Conservation (phyloP, 306 rosid genomes). For the Rubus parviflorus region DNA sequence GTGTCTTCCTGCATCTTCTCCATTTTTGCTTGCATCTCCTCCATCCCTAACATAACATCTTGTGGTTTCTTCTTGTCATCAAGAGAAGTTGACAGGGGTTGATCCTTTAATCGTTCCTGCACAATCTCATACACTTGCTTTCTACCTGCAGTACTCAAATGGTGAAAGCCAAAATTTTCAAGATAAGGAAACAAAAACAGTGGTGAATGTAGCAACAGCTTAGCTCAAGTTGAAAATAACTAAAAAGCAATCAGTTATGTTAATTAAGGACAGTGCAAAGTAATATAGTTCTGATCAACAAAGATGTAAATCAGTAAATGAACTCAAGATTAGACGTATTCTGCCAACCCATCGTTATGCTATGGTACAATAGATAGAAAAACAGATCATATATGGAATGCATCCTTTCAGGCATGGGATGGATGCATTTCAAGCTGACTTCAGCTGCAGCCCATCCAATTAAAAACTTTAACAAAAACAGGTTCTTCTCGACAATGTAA, state of each 20-base stretch:
- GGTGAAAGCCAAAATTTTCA: background rate
- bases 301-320: background rate
- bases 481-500: background rate
- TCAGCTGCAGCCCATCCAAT: background rate
- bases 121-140: slow-evolving; percentile 41
- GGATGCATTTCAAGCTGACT: background rate
- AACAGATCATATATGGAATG: background rate
- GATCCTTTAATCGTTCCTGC: slow-evolving; percentile 42
- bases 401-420: background rate
- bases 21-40: slow-evolving; percentile 40
- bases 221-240: background rate
- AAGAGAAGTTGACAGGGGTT: slow-evolving; percentile 30
- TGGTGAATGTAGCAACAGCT: background rate
- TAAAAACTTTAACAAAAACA: background rate
- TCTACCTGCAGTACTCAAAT: slow-evolving; percentile 44
- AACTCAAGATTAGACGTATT: background rate
- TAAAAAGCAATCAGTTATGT: background rate
- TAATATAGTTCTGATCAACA: background rate
- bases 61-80: slow-evolving; percentile 37
- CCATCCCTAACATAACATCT: slow-evolving; percentile 43
- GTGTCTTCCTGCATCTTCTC: slow-evolving; percentile 38
- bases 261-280: background rate
- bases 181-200: background rate
- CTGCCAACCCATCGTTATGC: background rate
- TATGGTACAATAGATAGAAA: background rate